Percentiles rank a stretch among this genome's conserved stretches.
phyloP scores from a whole-genome alignment of 2,329 filamentous ascomycete genomes.

The Chrysoporthe cubensis region DNA sequence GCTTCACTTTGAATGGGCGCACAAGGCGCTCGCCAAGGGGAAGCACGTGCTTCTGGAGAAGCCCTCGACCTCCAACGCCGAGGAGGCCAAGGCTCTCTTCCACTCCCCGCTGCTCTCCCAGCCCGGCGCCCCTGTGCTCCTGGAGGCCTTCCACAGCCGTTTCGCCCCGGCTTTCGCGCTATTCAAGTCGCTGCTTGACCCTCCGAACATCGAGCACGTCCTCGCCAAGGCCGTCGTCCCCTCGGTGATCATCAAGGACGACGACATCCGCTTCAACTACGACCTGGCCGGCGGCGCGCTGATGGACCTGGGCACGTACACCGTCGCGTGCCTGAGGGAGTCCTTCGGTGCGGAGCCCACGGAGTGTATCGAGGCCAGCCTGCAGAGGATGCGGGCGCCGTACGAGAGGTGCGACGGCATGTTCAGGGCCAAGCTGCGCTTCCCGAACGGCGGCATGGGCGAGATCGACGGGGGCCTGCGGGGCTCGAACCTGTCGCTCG shows the following conservation, averaged over 20 bases:
- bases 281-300: constrained; percentile 46
- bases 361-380: constrained; percentile 41
- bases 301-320: constrained; percentile 48
- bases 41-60: constrained; percentile 63
- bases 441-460: constrained; percentile 44
- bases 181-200: constrained; percentile 46
- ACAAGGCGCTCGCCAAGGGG: constrained; percentile 50
- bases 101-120: constrained; percentile 39
- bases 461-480: constrained; percentile 37
- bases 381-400: constrained; percentile 35
- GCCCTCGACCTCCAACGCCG: constrained; percentile 50
- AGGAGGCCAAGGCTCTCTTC: constrained; percentile 51
- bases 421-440: constrained; percentile 43
- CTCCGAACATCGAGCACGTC: constrained; percentile 42
- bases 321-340: constrained; percentile 42
- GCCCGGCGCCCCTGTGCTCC: constrained; percentile 47
- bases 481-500: constrained; percentile 28
- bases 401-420: constrained; percentile 40
- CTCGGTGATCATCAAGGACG: constrained; percentile 36
- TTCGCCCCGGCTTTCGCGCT: constrained; percentile 54
- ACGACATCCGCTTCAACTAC: constrained; percentile 51
- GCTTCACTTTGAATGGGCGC: constrained; percentile 51
- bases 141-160: constrained; percentile 57
- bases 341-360: constrained; percentile 45
- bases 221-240: constrained; percentile 38